Conservation (phyloP, 768 basidiomycete genomes). For the Kwoniella sp. region DNA sequence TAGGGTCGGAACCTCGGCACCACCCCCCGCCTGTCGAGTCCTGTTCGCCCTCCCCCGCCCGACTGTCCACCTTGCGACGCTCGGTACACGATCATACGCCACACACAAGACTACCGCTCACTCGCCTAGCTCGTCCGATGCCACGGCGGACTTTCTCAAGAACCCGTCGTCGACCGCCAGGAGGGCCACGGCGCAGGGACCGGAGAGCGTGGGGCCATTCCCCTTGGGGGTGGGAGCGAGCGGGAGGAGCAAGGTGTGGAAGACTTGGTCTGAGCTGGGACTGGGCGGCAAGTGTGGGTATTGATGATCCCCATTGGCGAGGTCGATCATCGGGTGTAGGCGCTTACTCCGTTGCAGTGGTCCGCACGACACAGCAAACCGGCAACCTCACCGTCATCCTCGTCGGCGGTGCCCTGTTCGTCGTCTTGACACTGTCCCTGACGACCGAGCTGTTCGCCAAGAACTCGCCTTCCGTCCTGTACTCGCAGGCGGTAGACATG, state of each 20-base stretch:
- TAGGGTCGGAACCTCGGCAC: too few species aligned
- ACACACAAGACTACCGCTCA: conserved; percentile 8
- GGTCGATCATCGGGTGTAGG: not conserved
- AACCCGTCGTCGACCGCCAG: conserved; percentile 14
- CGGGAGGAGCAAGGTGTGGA: conserved; percentile 44
- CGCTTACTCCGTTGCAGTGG: conserved; percentile 22
- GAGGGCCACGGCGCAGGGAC: conserved; percentile 5
- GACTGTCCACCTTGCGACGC: too few species aligned
- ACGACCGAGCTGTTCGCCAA: conserved; percentile 48
- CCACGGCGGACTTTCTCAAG: conserved; percentile 17
- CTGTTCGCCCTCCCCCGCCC: too few species aligned
- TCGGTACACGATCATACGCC: conserved; percentile 2
- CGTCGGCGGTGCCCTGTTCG: conserved; percentile 44
- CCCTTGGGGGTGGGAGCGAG: conserved; percentile 46
- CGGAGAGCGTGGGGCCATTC: conserved; percentile 42
- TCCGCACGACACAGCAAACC: conserved; percentile 44
- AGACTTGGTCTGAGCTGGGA: conserved; percentile 42
- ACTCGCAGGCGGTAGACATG: conserved; percentile 46
- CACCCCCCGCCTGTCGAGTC: too few species aligned
- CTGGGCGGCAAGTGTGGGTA: conserved; percentile 46
- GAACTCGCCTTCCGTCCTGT: conserved; percentile 48
- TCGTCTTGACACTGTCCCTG: conserved; percentile 43
- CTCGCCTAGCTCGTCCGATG: conserved; percentile 1
- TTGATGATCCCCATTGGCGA: not conserved
- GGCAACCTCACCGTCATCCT: conserved; percentile 48